Base-by-base conservation (phyloP, 2,329 filamentous ascomycete genomes). In the Aspergillus quadricinctus region DNA sequence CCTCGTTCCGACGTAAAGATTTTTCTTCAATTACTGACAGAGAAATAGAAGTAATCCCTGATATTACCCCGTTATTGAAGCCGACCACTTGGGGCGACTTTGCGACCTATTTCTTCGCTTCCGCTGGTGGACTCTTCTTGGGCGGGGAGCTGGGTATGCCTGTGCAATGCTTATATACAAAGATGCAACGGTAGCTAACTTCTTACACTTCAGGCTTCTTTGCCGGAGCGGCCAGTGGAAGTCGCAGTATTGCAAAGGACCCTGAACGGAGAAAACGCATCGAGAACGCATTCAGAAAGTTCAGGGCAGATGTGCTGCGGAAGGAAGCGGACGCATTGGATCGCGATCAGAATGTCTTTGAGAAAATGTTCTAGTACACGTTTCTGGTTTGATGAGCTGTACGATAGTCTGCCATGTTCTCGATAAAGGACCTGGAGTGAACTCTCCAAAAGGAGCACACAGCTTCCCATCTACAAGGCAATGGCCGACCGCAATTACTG, bases 101-200 rank as follows among this genome's bases (percentile, higher is more conserved):
- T 28, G 81, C 83, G 3, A 83, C 86, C 0, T 88, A 86, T 65
- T 80, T 82, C 58, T 81, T 88, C 65, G 85, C 88, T 49, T 80
- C 81, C 0, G 66, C 81, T 0, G 85, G 84, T 14, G 85, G 86
- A 0, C 67, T 88, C 4, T 84, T 89, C 58, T 60, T 89, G 5
- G 85, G 85, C 7, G 86, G 86, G 7, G 86, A 89, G 72, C 71
- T 80, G 11, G 70, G 69, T 68, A 64, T 43, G 61, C 35, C 35
- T 49, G 1, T n/a, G 3, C 14, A 11, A 27, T n/a, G n/a, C 19
- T 14, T 21, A 28, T 31, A 35, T 14, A 31, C 1, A 10, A n/a
- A 29, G 35, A 21, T 11, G 5, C 9, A 11, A 25, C 10, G 14
- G 9, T 57, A 21, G 27, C 54, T 54, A 19, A 56, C 40, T 23